Evolutionary conservation across 2,329 filamentous ascomycete genomes (phyloP), one percentile per base, ranked within the genome.

Genomic region (Neurospora crassa): DNA sequence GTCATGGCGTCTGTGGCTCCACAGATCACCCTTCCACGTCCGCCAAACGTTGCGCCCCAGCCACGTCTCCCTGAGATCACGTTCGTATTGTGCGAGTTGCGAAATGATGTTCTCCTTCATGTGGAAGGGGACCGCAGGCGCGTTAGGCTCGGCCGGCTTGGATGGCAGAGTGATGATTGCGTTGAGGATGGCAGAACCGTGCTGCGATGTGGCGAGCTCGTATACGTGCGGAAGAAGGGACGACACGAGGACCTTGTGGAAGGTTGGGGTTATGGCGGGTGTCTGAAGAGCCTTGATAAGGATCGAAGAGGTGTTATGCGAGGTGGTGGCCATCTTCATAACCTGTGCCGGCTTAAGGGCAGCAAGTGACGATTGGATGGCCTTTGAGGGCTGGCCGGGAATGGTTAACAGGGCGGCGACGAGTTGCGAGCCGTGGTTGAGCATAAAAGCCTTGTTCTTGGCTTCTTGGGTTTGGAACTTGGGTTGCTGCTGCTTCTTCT

Each of bases 401-500:
- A 93, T 90, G 8, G 87, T 83, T 69, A 98, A 88, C 83, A 99
- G 91, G 4, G 91, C 83, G 73, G 96, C 90, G 10, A 92, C 90
- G 40, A 99, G 86, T 67, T 97, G 86, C 24, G 92, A 93, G 72
- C 91, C 93, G 82, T 99, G 94, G 3, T 84, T 85, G 42, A 85
- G 80, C 29, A 87, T 80, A 40, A 85, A 83, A 40, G 83, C 80
- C 70, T 79, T 93, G 80, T 84, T 93, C 89, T 82, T 88, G 75
- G 75, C 82, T 43, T 80, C 79, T 69, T 77, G 78, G 40, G 83
- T 80, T 71, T 76, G 76, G 69, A 75, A 73, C 24, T 72, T 72
- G 47, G 47, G 20, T 12, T 53, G 47, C 8, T 10, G 29, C 47
- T 77, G 74, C 40, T 78, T 77, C 40, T 74, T 70, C 72, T 73